These are phyloP conservation scores for Thermothelomyces thermophilus DNA, from an alignment of 2,329 filamentous ascomycete genomes.

Conservation along the genomic window DNA sequence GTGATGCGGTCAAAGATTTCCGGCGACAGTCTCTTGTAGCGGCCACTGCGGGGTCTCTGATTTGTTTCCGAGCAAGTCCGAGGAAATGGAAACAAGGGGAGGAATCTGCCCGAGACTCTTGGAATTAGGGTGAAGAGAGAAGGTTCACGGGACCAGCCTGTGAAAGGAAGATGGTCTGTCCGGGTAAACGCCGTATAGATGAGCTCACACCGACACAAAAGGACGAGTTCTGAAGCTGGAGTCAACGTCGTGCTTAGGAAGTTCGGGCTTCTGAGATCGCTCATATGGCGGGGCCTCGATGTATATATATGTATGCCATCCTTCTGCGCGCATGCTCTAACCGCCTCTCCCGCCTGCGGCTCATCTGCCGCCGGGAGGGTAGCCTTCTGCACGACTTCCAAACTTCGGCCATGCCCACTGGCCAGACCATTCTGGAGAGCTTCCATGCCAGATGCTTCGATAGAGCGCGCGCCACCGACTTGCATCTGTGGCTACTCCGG, in stretches of 20 bases:
- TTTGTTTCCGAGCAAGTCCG: too few relatives aligned
- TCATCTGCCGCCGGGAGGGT: conserved; percentile 11
- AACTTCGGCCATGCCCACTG: conserved; percentile 2
- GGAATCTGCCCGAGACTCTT: background rate
- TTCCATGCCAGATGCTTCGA: conserved; percentile 8
- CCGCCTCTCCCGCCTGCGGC: background rate
- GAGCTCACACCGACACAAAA: background rate
- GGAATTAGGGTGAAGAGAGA: background rate
- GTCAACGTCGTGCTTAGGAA: background rate
- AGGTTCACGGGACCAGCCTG: conserved; percentile 14
- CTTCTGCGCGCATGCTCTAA: background rate
- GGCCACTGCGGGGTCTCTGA: too few relatives aligned
- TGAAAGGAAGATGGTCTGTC: background rate
- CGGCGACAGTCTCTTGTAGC: background rate
- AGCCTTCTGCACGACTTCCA: conserved; percentile 13
- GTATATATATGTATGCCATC: conserved; percentile 6
- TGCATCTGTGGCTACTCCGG: conserved; percentile 5
- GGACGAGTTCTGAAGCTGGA: background rate
- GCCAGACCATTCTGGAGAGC: background rate
- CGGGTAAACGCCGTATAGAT: background rate
- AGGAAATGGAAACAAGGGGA: background rate
- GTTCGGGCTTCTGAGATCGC: background rate
- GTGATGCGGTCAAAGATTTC: background rate
- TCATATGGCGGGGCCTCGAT: background rate
- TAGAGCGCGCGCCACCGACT: conserved; percentile 20